These are phyloP conservation scores for Linum trigynum DNA, from an alignment of 345 rosid species.

Conservation along the genomic window DNA sequence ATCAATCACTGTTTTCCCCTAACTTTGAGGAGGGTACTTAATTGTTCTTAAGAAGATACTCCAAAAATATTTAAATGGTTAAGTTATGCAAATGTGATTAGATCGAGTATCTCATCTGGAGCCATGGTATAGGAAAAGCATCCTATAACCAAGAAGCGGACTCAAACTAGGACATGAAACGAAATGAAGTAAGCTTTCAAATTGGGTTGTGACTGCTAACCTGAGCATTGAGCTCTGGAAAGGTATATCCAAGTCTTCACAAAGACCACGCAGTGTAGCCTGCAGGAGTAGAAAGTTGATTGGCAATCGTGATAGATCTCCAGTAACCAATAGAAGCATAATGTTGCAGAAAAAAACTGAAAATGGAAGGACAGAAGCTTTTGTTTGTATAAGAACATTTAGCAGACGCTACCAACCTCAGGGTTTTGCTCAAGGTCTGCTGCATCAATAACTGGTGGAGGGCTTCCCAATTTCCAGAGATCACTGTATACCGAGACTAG, in stretches of 20 bases:
- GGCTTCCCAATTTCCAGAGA: slow-evolving; percentile 57
- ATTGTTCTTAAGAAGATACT: too few species aligned
- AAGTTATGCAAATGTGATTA: too few species aligned
- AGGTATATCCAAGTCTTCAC: slow-evolving; percentile 67
- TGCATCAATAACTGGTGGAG: slow-evolving; percentile 60
- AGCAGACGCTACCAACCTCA: slow-evolving; percentile 38
- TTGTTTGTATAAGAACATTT: background rate
- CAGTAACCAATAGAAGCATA: too few species aligned
- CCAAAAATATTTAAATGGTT: too few species aligned
- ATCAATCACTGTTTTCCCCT: too few species aligned
- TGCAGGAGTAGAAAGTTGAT: slow-evolving; percentile 13
- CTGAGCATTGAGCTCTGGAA: slow-evolving; percentile 67
- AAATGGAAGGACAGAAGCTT: background rate
- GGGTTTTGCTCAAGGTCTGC: slow-evolving; percentile 71
- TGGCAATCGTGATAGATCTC: background rate
- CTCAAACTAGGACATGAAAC: too few species aligned
- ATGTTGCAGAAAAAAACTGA: background rate
- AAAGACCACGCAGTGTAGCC: slow-evolving; percentile 67
- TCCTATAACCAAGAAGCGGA: too few species aligned
- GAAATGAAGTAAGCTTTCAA: background rate
- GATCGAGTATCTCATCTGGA: too few species aligned
- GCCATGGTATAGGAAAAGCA: too few species aligned
- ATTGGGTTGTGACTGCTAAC: slow-evolving; percentile 23
- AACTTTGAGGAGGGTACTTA: too few species aligned
- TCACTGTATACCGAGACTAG: slow-evolving; percentile 57